Base-by-base conservation (phyloP, 495 filamentous ascomycete genomes). In the Lichenothelia convexa region DNA sequence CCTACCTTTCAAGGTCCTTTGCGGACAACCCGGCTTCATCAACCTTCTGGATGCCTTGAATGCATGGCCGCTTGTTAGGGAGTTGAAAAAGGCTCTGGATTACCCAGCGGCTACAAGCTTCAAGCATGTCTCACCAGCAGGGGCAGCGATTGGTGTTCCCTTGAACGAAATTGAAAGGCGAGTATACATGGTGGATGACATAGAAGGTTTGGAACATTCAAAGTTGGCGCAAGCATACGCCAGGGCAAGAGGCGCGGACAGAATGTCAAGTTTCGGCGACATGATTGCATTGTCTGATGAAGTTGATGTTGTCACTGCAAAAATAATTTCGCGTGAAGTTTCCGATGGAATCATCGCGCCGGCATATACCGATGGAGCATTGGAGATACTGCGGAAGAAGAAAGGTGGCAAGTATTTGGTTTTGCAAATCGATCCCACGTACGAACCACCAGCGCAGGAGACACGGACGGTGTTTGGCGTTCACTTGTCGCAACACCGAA, bases 111-210 rank as follows among this genome's bases (percentile, higher is more conserved):
- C 89, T 15, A 87, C 89, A 34, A 91, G 81, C 56, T 97, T 97
- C 76, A 97, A 97, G 70, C 91, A 95, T 54, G 89, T 95, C 26
- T 95, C 91, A 3, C 89, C 89, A 5, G 89, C 89, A 26, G 89
- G 89, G 45, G 89, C 89, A 32, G 89, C 89, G 37, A 84, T 97
- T 50, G 89, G 86, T 42, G 68, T 85, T 17, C 80, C 80, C 23
- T 67, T 97, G 46, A 82, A 59, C 40, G 73, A 82, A 35, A 75
- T 78, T 35, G 89, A 97, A 67, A 73, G 78, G 61, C 86, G 91
- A 63, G 87, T 94, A 19, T 95, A 89, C 63, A 93, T 97, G 71
- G 91, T 95, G 20, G 82, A 92, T 42, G 91, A 94, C 55, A 87
- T 97, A 49, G 71, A 76, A 36, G 82, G 76, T 35, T 69, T 97